phyloP scores from a whole-genome alignment of 768 basidiomycete species.

The Myochromella boudieri region DNA sequence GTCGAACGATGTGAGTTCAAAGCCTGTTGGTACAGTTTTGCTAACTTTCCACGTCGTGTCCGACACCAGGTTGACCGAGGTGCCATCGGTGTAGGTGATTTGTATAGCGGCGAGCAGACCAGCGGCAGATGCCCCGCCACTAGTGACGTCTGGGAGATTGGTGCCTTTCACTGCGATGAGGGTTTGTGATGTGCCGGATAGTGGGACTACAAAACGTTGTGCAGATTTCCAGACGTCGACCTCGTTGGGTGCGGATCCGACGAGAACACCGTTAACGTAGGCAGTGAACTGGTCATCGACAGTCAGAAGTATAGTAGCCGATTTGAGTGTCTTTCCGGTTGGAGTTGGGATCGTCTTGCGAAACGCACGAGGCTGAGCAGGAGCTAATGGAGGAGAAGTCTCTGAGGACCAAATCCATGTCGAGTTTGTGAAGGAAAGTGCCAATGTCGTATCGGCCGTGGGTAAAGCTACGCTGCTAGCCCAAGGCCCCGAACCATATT shows the following conservation, averaged over 20 bases:
- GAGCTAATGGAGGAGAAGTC: slow-evolving; percentile 14
- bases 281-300: slow-evolving; percentile 28
- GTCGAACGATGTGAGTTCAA: slow-evolving; percentile 18
- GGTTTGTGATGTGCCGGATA: slow-evolving; percentile 16
- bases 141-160: slow-evolving; percentile 20
- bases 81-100: slow-evolving; percentile 23
- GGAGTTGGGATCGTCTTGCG: slow-evolving; percentile 23
- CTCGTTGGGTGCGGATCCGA: slow-evolving; percentile 21
- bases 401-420: slow-evolving; percentile 29
- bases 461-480: slow-evolving; percentile 20
- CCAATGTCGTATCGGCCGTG: slow-evolving; percentile 8
- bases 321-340: slow-evolving; percentile 20
- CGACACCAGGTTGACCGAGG: slow-evolving; percentile 14
- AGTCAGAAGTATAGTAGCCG: slow-evolving; percentile 21
- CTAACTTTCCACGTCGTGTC: slow-evolving; percentile 25
- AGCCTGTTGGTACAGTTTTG: slow-evolving; percentile 18
- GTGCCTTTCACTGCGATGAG: slow-evolving; percentile 22
- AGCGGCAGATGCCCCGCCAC: slow-evolving; percentile 20
- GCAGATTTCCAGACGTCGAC: slow-evolving; percentile 22
- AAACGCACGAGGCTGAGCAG: slow-evolving; percentile 26
- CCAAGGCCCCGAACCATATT: slow-evolving; percentile 30
- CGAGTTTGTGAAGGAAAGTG: slow-evolving; percentile 18
- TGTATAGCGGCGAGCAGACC: slow-evolving; percentile 23
- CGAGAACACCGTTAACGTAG: slow-evolving; percentile 24
- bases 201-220: slow-evolving; percentile 18